Conservation (phyloP, 148 eudicot genomes). For the Selenicereus undatus region DNA sequence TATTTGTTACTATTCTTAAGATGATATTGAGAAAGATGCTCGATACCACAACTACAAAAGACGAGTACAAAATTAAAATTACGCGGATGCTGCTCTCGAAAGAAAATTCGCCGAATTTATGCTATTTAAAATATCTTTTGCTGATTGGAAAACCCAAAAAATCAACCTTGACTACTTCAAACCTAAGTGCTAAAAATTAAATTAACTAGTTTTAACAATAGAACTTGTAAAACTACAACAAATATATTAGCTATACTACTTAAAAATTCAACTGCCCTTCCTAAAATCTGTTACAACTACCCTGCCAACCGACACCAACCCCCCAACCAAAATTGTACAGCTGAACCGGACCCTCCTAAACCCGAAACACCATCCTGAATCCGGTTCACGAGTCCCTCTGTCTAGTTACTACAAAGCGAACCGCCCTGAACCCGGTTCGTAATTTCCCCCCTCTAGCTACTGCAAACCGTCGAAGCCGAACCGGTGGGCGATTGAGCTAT, state of each 20-base stretch:
- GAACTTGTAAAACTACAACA: conserved; percentile 26
- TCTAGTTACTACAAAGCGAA: conserved; percentile 32
- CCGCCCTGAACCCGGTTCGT: not conserved
- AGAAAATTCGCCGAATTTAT: not conserved
- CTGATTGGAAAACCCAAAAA: no score
- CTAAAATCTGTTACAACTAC: conserved; percentile 32
- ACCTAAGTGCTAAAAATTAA: conserved; percentile 29
- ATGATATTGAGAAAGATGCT: no score
- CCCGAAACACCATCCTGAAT: conserved; percentile 13
- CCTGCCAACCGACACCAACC: conserved; percentile 33
- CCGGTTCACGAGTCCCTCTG: conserved; percentile 22
- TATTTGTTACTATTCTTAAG: no score
- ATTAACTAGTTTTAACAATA: conserved; percentile 9
- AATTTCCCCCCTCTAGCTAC: conserved; percentile 24
- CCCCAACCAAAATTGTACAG: conserved; percentile 46
- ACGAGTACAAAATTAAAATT: not conserved
- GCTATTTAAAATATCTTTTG: not conserved
- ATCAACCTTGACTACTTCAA: conserved; percentile 12
- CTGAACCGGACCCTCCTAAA: conserved; percentile 31
- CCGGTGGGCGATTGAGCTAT: conserved; percentile 8
- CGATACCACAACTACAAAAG: no score
- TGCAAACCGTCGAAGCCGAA: conserved; percentile 23
- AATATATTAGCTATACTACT: conserved; percentile 5
- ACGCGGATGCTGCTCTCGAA: not conserved
- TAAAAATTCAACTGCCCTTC: conserved; percentile 28